Conservation (phyloP, 345 rosid genomes). For the Arabidopsis suecica region DNA sequence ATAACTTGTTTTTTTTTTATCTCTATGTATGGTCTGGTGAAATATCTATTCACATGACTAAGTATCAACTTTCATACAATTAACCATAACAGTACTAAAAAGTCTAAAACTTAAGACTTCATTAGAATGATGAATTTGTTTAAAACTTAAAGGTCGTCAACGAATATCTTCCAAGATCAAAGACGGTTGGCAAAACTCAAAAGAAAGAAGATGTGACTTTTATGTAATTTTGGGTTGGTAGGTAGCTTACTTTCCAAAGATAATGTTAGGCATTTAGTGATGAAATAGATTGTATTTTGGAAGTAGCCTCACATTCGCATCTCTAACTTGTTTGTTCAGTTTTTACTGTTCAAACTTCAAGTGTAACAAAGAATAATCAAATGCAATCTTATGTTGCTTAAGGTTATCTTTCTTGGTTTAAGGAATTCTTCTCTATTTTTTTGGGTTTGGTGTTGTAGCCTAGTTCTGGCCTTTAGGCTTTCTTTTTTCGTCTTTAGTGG, state of each 20-base stretch:
- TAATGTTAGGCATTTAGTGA: slow-evolving; percentile 1
- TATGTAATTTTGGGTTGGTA: not conserved
- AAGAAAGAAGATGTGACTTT: not conserved
- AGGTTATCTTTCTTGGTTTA: too few species aligned
- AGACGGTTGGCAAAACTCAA: not conserved
- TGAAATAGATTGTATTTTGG: not conserved
- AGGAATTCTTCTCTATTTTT: too few species aligned
- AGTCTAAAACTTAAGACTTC: not conserved
- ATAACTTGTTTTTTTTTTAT: not conserved
- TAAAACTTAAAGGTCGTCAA: not conserved
- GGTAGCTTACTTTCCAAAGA: not conserved
- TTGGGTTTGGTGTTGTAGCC: too few species aligned
- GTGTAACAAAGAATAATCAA: too few species aligned
- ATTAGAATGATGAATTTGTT: not conserved
- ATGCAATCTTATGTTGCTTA: too few species aligned
- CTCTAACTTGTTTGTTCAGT: not conserved
- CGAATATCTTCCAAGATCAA: not conserved
- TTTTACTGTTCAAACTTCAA: too few species aligned
- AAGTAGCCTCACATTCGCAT: slow-evolving; percentile 1
- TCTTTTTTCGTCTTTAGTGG: too few species aligned
- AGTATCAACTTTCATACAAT: not conserved
- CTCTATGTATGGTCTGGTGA: not conserved
- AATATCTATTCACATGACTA: not conserved
- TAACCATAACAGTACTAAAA: not conserved
- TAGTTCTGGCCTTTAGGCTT: too few species aligned